Evolutionary conservation across 2,329 filamentous ascomycete genomes (phyloP), one percentile per base, ranked within the genome.

Genomic region (Pezicula neosporulosa): DNA sequence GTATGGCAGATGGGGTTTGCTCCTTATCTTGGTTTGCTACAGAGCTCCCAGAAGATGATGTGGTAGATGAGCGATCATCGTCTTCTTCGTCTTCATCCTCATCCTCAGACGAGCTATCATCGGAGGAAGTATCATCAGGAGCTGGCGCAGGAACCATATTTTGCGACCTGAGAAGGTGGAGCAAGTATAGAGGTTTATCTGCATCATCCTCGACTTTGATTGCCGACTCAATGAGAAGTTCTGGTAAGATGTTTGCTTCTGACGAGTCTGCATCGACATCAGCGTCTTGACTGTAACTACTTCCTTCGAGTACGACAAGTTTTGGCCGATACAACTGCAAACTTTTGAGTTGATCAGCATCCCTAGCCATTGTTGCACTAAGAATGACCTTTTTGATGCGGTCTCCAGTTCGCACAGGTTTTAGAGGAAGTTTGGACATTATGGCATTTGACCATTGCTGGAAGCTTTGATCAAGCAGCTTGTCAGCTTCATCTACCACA

Each of bases 401-500:
- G 8, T 51, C 49, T 28, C 55, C 39, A 27, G 52, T 53, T 24
- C 57, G 24, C 3, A 27, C n/a, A 12, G 54, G 39, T 4, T 60
- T 18, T 12, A 50, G 30, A 44, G 15, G 76, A 55, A 89, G 75
- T 42, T 74, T 72, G 15, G 85, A 80, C 64, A 90, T 85, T 6
- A 94, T 81, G 0, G 86, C 72, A 38, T 85, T 82, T 3, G 95
- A 76, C 92, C 92, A 97, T 62, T 93, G 88, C 66, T 97, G 92
- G 68, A 94, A 97, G 63, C 88, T 92, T 67, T 97, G 90, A 41
- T 92, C 87, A 6, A 97, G 79, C 12, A 97, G 75, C 65, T 94
- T 90, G 68, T 97, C 93, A 10, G 93, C 94, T 70, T 97, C 93
- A 62, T 97, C 93, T 43, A 97, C 87, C 3, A 97, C 82, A 0